These are phyloP conservation scores for Mallotus japonicus DNA, from an alignment of 441 rosid genomes.

Conservation along the genomic window DNA sequence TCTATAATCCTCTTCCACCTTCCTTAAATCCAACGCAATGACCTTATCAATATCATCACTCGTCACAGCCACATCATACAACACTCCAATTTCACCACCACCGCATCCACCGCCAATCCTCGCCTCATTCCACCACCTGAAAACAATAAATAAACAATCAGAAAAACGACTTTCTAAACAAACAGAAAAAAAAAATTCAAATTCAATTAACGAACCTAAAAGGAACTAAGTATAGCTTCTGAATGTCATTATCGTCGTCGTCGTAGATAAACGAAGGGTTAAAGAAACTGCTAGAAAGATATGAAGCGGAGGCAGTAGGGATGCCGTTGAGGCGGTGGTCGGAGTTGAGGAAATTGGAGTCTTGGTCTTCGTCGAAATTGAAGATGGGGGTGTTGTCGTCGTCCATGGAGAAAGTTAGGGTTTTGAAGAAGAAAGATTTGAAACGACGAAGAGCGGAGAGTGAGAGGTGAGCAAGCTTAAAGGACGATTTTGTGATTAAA, in stretches of 20 bases:
- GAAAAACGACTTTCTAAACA: background rate
- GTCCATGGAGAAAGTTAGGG: conserved; percentile 39
- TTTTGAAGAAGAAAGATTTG: conserved; percentile 29
- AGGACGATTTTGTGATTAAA: conserved; percentile 26
- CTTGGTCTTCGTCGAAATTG: no score
- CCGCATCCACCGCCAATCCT: conserved; percentile 16
- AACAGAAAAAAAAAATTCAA: background rate
- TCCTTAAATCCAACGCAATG: conserved; percentile 61
- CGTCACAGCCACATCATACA: conserved; percentile 39
- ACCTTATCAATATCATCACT: conserved; percentile 31
- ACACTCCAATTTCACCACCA: conserved; percentile 22
- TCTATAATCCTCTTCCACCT: conserved; percentile 42
- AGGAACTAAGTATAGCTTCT: conserved; percentile 50
- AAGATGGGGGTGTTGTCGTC: conserved; percentile 32
- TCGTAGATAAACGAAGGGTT: background rate
- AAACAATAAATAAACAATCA: conserved; percentile 8
- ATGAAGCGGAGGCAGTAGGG: conserved; percentile 22
- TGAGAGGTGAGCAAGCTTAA: conserved; percentile 26
- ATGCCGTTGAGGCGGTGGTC: background rate
- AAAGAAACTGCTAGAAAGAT: background rate
- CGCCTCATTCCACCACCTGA: conserved; percentile 65
- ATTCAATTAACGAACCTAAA: background rate
- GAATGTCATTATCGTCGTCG: conserved; percentile 24
- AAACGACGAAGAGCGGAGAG: conserved; percentile 34
- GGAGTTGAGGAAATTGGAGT: no score